phyloP scores from a whole-genome alignment of 2,329 filamentous ascomycete genomes.

The Microdochium paspali region DNA sequence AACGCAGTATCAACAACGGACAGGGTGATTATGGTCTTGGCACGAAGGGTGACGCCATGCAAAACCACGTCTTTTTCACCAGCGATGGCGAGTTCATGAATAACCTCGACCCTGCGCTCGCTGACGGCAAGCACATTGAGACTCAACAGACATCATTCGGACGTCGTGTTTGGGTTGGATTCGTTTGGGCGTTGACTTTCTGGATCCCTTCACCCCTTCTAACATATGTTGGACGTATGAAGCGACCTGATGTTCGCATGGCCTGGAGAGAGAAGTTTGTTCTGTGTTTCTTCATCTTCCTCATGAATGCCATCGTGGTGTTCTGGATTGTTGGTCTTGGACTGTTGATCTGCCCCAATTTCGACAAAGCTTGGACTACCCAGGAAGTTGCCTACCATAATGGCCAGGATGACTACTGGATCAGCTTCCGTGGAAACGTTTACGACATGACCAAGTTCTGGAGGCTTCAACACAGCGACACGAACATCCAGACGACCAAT shows the following conservation, averaged over 20 bases:
- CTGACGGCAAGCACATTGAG: slow-evolving; percentile 66
- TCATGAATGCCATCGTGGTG: slow-evolving; percentile 73
- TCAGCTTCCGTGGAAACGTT: slow-evolving; percentile 78
- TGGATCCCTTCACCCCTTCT: slow-evolving; percentile 88
- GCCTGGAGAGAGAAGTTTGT: slow-evolving; percentile 96
- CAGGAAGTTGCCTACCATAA: slow-evolving; percentile 62
- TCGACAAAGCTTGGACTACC: slow-evolving; percentile 76
- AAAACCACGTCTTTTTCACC: slow-evolving; percentile 67
- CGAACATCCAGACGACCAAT: slow-evolving; percentile 45
- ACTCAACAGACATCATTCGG: slow-evolving; percentile 52
- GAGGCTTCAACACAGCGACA: slow-evolving; percentile 76
- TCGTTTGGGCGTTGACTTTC: slow-evolving; percentile 83
- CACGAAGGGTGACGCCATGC: slow-evolving; percentile 69
- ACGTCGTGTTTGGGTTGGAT: slow-evolving; percentile 68
- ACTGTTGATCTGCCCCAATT: slow-evolving; percentile 78
- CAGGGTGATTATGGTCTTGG: slow-evolving; percentile 87
- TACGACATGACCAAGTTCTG: slow-evolving; percentile 92
- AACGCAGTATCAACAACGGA: slow-evolving; percentile 41
- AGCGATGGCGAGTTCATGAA: slow-evolving; percentile 58
- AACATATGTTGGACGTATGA: slow-evolving; percentile 83
- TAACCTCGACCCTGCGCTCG: slow-evolving; percentile 67
- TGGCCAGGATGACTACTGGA: slow-evolving; percentile 71
- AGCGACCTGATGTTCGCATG: slow-evolving; percentile 90
- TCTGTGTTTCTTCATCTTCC: slow-evolving; percentile 66
- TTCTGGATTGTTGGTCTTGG: slow-evolving; percentile 93